phyloP scores from a whole-genome alignment of 2,329 filamentous ascomycete genomes.

The Penicillium sp. region DNA sequence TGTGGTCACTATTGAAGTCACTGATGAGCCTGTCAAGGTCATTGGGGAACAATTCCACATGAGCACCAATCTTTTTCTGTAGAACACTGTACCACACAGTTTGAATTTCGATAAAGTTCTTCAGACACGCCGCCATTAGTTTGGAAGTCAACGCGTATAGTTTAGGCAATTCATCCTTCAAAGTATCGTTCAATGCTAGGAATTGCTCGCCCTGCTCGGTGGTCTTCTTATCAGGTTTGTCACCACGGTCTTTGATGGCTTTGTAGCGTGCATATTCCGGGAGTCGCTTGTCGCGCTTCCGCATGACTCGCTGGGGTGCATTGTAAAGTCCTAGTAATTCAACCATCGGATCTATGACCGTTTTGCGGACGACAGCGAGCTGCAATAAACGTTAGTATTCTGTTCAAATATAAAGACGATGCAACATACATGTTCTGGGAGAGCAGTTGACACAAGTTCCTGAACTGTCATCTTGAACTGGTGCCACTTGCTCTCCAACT shows the following conservation, averaged over 20 bases:
- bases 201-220: conserved; percentile 84
- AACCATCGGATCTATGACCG: conserved; percentile 81
- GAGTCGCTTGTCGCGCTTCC: conserved; percentile 90
- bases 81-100: conserved; percentile 78
- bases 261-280: conserved; percentile 82
- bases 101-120: conserved; percentile 81
- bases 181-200: conserved; percentile 82
- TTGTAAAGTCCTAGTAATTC: conserved; percentile 75
- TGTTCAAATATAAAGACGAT: not conserved
- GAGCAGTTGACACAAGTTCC: conserved; percentile 76
- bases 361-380: conserved; percentile 68
- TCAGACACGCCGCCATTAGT: conserved; percentile 77
- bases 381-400: conserved; percentile 23
- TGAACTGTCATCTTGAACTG: conserved; percentile 83
- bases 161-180: conserved; percentile 87
- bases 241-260: conserved; percentile 72
- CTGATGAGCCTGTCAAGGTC: conserved; percentile 71
- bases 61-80: conserved; percentile 75
- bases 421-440: conserved; percentile 72
- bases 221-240: conserved; percentile 83
- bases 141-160: conserved; percentile 78
- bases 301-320: conserved; percentile 83
- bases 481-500: conserved; percentile 92
- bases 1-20: conserved; percentile 76
- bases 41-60: conserved; percentile 67